A percentile compares a stretch with the other conserved stretches of the same genome.
Evolutionary conservation across 352 stramenopile genomes (phyloP).

Genomic region (Pythium coloratum): DNA sequence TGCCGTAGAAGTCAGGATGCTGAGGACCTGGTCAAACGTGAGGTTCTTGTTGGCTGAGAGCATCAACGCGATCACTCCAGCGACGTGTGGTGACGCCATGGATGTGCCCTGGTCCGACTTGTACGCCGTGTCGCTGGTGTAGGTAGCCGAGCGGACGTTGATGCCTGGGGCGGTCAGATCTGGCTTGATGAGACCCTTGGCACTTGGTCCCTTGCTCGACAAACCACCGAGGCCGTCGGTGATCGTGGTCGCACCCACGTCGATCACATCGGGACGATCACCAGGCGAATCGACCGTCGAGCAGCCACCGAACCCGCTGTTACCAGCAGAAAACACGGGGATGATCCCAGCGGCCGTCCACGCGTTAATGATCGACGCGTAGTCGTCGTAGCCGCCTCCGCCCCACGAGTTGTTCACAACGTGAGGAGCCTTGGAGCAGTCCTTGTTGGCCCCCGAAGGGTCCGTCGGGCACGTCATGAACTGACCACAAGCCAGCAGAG

Average conservation of each 20-base stretch:
- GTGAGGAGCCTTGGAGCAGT: no score
- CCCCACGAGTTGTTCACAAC: constrained; percentile 28
- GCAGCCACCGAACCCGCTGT: constrained; percentile 12
- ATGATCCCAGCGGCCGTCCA: constrained; percentile 24
- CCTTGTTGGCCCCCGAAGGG: no score
- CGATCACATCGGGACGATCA: constrained; percentile 21
- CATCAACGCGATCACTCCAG: constrained; percentile 29
- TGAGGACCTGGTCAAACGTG: constrained; percentile 13
- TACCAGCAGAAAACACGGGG: constrained; percentile 23
- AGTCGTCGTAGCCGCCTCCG: constrained; percentile 9
- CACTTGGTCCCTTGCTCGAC: no score
- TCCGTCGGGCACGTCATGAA: no score
- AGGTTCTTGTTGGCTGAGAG: no score
- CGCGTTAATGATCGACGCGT: constrained; percentile 8
- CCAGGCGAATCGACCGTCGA: constrained; percentile 9
- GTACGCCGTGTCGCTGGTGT: constrained; percentile 17
- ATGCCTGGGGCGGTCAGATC: constrained; percentile 1
- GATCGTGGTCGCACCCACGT: constrained; percentile 20
- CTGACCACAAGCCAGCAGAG: constrained; percentile 21
- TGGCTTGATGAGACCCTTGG: no score
- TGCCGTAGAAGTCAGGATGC: background rate
- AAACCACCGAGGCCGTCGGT: no score
- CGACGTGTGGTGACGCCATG: constrained; percentile 31
- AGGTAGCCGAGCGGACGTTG: constrained; percentile 14
- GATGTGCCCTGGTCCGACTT: constrained; percentile 19